These are phyloP conservation scores for Ogataea kodamae DNA, from an alignment of 805 yeast genomes.

Conservation along the genomic window DNA sequence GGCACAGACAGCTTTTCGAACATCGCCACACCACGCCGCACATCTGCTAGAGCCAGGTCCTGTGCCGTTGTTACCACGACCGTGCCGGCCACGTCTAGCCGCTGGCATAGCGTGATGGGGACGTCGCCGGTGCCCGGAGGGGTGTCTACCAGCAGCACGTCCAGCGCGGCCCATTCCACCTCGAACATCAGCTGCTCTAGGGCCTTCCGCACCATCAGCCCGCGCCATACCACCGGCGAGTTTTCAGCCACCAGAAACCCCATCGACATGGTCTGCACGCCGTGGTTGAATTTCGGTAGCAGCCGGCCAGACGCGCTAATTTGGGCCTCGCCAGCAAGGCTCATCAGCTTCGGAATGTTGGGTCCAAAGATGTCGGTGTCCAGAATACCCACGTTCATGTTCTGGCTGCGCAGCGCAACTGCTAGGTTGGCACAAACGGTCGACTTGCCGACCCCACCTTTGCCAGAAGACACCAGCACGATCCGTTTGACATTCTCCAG, in stretches of 20 bases:
- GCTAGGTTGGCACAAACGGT: constrained; percentile 73
- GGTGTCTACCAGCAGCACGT: constrained; percentile 72
- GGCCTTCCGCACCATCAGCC: constrained; percentile 83
- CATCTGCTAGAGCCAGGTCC: constrained; percentile 78
- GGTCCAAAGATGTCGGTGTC: constrained; percentile 89
- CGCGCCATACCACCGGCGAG: constrained; percentile 80
- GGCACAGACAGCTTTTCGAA: constrained; percentile 70
- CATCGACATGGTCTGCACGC: constrained; percentile 85
- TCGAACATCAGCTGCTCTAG: constrained; percentile 79
- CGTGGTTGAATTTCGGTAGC: constrained; percentile 67
- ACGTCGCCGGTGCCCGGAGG: constrained; percentile 94
- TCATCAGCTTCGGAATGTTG: constrained; percentile 68
- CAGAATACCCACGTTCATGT: constrained; percentile 60
- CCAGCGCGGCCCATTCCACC: constrained; percentile 68
- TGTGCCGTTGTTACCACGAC: constrained; percentile 84
- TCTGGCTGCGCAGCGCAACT: constrained; percentile 49
- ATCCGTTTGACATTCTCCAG: constrained; percentile 62
- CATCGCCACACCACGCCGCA: constrained; percentile 76
- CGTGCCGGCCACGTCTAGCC: constrained; percentile 72
- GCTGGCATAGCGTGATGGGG: constrained; percentile 79
- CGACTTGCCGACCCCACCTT: constrained; percentile 82
- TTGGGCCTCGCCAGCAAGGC: constrained; percentile 67
- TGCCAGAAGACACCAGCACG: constrained; percentile 68
- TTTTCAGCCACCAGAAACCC: constrained; percentile 72
- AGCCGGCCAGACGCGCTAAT: constrained; percentile 49